Evolutionary conservation across 345 rosid species (phyloP), one percentile per base, ranked within the genome.

Genomic region (Hibiscus tridactylites): DNA sequence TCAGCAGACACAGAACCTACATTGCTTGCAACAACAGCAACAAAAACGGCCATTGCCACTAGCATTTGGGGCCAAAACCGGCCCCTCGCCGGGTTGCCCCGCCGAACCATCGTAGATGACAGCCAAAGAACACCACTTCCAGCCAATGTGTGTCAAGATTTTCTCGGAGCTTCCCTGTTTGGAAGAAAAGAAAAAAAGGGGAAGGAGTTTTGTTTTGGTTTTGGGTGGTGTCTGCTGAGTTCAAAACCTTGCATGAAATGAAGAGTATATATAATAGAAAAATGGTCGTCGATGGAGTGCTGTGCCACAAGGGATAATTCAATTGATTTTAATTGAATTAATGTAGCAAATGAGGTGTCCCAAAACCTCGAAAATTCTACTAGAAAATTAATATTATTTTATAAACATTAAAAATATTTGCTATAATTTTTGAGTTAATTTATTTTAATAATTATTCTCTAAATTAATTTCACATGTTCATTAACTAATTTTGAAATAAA

Each of bases 61-160:
- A 79, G 84, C 74, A 87, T 52, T 61, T 82, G 86, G 62, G 81
- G 87, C 87, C 81, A 83, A 74, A 78, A 84, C 49, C 81, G 88
- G 61, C 88, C 89, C 89, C 81, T 47, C 7, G 63, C n/a, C 71
- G 86, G 88, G 91, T 80, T 77, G 85, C 89, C 85, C 61, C 84
- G 46, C 46, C 46, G 75, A 60, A 19, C 42, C 17, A 7, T 74
- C 88, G 77, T 85, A 7, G 28, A 16, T 35, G 0, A 19, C 61
- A 0, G 61, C 83, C 71, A 65, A 75, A 26, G 56, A 62, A 16
- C 52, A 47, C 70, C 46, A 63, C 59, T 21, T 69, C 68, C 70
- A 16, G 61, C 58, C 81, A 79, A 73, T 52, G 70, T 52, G 70
- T 66, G 5, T 16, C 19, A 17, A 11, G n/a, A 62, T 11, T 35